Conservation (phyloP, 2,329 filamentous ascomycete genomes). For the Botrytis paeoniae region DNA sequence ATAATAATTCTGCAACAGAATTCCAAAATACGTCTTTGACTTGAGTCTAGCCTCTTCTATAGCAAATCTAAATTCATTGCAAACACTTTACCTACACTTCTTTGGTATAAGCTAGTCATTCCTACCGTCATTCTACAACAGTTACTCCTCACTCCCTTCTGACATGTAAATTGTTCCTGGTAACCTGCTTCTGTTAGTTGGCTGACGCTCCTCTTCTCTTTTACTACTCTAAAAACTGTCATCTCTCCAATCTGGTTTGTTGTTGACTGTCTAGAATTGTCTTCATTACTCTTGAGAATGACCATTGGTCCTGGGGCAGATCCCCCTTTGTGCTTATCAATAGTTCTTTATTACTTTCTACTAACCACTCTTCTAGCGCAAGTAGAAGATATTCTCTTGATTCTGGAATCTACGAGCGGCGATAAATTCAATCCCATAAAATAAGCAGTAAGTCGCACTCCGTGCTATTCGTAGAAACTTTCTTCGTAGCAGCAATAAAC, state of each 20-base stretch:
- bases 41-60: not conserved
- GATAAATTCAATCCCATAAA: not conserved
- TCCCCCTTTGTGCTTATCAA: not conserved
- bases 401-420: not conserved
- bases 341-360: no score
- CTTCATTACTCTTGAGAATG: not conserved
- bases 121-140: not conserved
- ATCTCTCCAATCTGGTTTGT: not conserved
- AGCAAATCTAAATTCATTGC: no score
- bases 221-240: not conserved
- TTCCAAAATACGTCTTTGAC: not conserved
- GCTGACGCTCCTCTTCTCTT: not conserved
- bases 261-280: not conserved
- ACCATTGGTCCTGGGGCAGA: not conserved
- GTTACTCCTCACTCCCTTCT: not conserved
- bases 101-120: not conserved
- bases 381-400: not conserved
- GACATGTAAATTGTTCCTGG: not conserved
- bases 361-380: no score
- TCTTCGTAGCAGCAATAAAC: not conserved
- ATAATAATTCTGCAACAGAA: not conserved
- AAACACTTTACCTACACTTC: not conserved
- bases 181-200: rapidly evolving
- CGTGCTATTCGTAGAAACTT: not conserved
- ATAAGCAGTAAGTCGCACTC: not conserved